Evolutionary conservation across 768 basidiomycete genomes (phyloP).

Genomic region (Artomyces pyxidatus): DNA sequence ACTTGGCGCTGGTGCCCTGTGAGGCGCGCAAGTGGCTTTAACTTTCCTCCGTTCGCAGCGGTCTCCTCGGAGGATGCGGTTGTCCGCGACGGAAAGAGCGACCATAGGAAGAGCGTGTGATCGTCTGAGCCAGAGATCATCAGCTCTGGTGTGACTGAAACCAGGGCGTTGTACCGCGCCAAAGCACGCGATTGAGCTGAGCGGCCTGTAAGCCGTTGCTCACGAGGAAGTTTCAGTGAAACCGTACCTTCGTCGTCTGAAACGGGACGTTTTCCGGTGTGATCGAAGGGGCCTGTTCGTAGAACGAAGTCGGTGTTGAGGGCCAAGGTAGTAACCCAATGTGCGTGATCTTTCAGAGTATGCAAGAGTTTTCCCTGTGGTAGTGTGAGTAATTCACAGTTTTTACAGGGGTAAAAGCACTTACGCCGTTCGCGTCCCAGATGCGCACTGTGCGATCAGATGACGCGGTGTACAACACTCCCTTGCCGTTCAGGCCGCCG

Average conservation of each 20-base stretch:
- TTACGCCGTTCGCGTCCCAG: constrained; percentile 81
- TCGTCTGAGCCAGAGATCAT: constrained; percentile 96
- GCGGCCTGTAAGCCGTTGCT: not conserved
- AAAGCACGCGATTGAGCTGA: constrained; percentile 71
- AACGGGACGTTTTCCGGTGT: constrained; percentile 67
- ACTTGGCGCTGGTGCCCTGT: constrained; percentile 96
- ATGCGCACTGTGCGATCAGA: constrained; percentile 91
- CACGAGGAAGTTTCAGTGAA: not conserved
- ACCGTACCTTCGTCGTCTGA: constrained; percentile 78
- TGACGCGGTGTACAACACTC: constrained; percentile 89
- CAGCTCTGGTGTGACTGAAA: constrained; percentile 60
- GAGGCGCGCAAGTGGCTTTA: constrained; percentile 68
- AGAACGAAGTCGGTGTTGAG: constrained; percentile 93
- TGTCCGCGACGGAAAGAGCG: constrained; percentile 51
- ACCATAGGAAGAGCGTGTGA: constrained; percentile 97
- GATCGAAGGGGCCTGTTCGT: constrained; percentile 92
- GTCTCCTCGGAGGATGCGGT: constrained; percentile 28
- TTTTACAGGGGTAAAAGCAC: too few species aligned
- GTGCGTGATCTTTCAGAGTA: constrained; percentile 89
- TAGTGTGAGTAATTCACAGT: too few species aligned
- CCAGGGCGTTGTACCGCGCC: constrained; percentile 66
- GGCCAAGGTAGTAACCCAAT: constrained; percentile 97
- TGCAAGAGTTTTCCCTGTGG: constrained; percentile 79
- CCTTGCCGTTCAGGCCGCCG: constrained; percentile 52
- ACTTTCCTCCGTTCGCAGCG: constrained; percentile 35